These are phyloP conservation scores for Globisporangium echinulatum DNA, from an alignment of 352 stramenopile genomes.

Conservation along the genomic window DNA sequence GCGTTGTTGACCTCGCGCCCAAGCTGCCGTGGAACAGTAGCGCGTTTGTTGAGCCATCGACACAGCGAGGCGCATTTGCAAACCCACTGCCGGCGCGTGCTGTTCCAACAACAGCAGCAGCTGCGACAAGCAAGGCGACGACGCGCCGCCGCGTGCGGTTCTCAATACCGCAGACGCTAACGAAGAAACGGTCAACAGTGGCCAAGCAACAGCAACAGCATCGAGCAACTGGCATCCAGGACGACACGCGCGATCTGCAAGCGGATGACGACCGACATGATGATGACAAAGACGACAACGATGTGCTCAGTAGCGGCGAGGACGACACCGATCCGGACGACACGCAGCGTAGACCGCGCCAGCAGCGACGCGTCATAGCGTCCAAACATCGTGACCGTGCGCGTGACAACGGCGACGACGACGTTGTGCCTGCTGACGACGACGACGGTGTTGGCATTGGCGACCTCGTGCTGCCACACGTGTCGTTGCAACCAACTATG, in stretches of 20 bases:
- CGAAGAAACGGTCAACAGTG: not conserved
- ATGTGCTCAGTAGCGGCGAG: too few relatives aligned
- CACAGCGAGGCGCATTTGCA: constrained; percentile 30
- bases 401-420: not conserved
- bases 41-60: constrained; percentile 30
- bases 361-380: constrained; percentile 4
- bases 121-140: not conserved
- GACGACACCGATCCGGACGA: too few relatives aligned
- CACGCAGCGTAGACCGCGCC: too few relatives aligned
- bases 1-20: constrained; percentile 40
- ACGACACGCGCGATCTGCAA: not conserved
- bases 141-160: constrained; percentile 2
- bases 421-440: constrained; percentile 7
- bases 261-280: too few relatives aligned
- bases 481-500: constrained; percentile 14
- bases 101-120: not conserved
- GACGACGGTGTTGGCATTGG: constrained; percentile 68
- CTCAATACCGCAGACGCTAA: not conserved
- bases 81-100: constrained; percentile 21
- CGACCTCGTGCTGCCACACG: constrained; percentile 21
- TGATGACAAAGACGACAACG: too few relatives aligned
- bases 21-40: constrained; percentile 65
- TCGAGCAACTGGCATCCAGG: constrained; percentile 5
- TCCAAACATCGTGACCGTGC: not conserved
- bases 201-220: not conserved